Base-by-base conservation (phyloP, 2,329 filamentous ascomycete species). In the Colletotrichum spaethianum region DNA sequence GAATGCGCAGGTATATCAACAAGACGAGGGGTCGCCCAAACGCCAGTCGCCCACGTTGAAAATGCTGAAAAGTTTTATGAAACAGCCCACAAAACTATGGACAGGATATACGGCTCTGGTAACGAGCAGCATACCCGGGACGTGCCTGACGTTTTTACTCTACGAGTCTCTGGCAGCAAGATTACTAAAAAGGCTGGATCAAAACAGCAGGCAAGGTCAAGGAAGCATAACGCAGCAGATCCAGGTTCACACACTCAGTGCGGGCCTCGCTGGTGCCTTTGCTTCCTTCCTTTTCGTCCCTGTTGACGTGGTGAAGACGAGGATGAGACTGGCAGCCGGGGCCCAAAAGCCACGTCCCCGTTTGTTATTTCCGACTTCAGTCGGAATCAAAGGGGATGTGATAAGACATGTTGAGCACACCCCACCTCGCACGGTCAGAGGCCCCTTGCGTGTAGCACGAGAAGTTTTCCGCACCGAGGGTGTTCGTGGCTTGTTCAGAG, bases 241-340 rank as follows among this genome's bases (percentile, higher is more conserved):
- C 9, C 36, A 28, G 23, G 23, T 50, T 4, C 63, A 52, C 42
- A 26, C 61, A 2, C n/a, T 64, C n/a, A 72, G 75, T 20, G 75
- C 72, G 0, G 75, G 38, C 0, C 12, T 74, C 14, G 67, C 74
- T 5, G 75, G 72, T 1, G 66, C 74, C 28, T 42, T 48, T 4
- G 42, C 63, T 18, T 65, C 66, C 3, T 60, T 53, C 2, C n/a
- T 75, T 7, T 75, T 75, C 46, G 75, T 75, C 16, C 74, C 75
- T 0, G 67, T 74, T 3, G 75, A 75, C 42, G 73, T 75, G 1
- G 74, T 75, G 33, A 75, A 74, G 63, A 75, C 75, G 18, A 57
- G 74, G 14, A 75, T 75, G 74, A 73, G 74, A 31, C 72, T 75
- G 6, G 72, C 72, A 1, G 74, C 72, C 9, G 73, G 74, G 0